A percentile compares a stretch with the other conserved stretches of the same genome.
Evolutionary conservation across 306 rosid genomes (phyloP).

Genomic region (Styphnolobium japonicum): DNA sequence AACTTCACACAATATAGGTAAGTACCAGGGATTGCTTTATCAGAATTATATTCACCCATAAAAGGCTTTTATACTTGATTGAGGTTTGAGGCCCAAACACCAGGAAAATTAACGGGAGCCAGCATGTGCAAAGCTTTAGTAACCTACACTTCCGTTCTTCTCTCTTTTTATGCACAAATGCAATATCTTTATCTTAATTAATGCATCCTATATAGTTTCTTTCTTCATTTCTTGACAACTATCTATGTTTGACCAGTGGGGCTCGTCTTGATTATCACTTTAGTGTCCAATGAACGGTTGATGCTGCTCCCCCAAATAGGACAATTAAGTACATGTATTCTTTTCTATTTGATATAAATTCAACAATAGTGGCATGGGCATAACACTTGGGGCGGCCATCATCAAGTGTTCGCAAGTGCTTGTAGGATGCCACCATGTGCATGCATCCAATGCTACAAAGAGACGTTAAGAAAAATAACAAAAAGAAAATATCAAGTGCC

Average conservation of each 20-base stretch:
- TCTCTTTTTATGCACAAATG: neutral
- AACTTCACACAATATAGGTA: neutral
- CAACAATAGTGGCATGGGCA: neutral
- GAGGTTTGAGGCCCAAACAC: neutral
- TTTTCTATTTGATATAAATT: neutral
- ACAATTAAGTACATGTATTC: conserved; percentile 10
- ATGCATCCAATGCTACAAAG: conserved; percentile 25
- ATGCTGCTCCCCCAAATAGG: conserved; percentile 26
- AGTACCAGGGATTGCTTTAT: neutral
- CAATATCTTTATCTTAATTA: neutral
- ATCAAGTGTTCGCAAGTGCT: conserved; percentile 16
- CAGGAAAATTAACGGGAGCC: neutral
- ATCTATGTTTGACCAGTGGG: neutral
- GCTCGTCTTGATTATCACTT: neutral
- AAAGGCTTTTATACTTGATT: neutral
- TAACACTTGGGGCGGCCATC: conserved; percentile 23
- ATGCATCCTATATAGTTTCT: neutral
- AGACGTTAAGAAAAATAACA: conserved; percentile 28
- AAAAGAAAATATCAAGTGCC: conserved; percentile 34
- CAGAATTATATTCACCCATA: neutral
- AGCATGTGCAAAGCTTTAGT: conserved; percentile 21
- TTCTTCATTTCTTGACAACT: neutral
- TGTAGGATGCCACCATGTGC: conserved; percentile 34
- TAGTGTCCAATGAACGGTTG: conserved; percentile 19
- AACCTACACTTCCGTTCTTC: neutral